These are phyloP conservation scores for Globisporangium canariense DNA, from an alignment of 352 stramenopile genomes.

Conservation along the genomic window DNA sequence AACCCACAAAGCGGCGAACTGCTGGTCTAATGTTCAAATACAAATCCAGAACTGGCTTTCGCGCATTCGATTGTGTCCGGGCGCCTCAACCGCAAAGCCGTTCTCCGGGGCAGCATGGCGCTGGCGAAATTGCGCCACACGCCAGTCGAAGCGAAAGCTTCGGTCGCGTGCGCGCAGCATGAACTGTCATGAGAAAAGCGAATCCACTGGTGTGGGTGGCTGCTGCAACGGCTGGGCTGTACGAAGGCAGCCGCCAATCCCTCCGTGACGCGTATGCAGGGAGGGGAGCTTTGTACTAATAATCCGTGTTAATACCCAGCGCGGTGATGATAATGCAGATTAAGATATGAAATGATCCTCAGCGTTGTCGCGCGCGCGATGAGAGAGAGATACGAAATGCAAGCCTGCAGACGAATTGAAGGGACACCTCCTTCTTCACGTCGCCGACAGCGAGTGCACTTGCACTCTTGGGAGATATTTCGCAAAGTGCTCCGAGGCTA, in stretches of 20 bases:
- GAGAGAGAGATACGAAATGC: not conserved
- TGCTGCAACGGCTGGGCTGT: too few species aligned
- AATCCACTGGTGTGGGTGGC: not conserved
- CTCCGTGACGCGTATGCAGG: too few species aligned
- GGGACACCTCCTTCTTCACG: too few species aligned
- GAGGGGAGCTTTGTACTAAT: too few species aligned
- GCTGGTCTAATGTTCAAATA: not conserved
- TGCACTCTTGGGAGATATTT: not conserved
- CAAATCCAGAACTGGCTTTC: constrained; percentile 2
- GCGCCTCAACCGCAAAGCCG: not conserved
- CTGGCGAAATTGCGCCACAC: not conserved
- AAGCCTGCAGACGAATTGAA: not conserved
- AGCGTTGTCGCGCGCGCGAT: too few species aligned
- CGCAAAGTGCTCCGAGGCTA: too few species aligned
- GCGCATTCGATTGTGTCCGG: not conserved
- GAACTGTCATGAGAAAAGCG: not conserved
- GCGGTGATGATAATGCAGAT: not conserved
- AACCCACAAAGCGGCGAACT: too few species aligned
- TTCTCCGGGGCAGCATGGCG: not conserved
- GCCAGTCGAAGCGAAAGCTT: not conserved
- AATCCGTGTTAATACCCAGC: too few species aligned
- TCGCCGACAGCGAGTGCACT: not conserved
- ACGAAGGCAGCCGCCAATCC: too few species aligned
- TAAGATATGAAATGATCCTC: not conserved
- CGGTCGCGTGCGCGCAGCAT: not conserved